A percentile compares a stretch with the other conserved stretches of the same genome.
phyloP scores from a whole-genome alignment of 2,329 filamentous ascomycete species.

The Fusarium hostae region DNA sequence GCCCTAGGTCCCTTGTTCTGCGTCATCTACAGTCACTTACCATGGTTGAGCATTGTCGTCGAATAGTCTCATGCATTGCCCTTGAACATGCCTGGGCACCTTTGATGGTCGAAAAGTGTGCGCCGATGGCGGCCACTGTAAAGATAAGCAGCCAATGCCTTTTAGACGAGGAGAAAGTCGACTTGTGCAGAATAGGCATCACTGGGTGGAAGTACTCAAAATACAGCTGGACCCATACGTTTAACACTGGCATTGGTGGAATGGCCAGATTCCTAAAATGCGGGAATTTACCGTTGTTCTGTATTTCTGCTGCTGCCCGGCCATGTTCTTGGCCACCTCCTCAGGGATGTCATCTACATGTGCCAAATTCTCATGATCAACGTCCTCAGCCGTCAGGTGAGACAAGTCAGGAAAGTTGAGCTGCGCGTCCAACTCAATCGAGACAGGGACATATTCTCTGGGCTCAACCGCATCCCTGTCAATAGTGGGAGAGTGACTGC shows the following conservation, averaged over 20 bases:
- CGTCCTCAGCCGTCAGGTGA: neutral
- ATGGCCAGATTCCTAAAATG: conserved; percentile 5
- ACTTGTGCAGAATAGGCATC: conserved; percentile 2
- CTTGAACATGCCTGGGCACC: neutral
- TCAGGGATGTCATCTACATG: neutral
- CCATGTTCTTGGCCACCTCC: neutral
- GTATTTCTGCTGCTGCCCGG: neutral
- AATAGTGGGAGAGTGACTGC: neutral
- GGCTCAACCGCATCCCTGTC: conserved; percentile 7
- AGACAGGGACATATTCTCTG: neutral
- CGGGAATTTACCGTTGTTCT: neutral
- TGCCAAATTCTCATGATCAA: conserved; percentile 5
- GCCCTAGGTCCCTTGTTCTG: neutral
- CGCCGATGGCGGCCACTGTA: neutral
- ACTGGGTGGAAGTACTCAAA: conserved; percentile 12
- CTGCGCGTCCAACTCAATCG: conserved; percentile 5
- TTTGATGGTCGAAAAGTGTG: conserved; percentile 1
- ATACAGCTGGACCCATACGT: conserved; percentile 1
- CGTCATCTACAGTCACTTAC: neutral
- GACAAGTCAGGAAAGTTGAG: neutral
- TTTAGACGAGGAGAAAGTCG: neutral
- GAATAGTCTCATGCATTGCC: conserved; percentile 6
- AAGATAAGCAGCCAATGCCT: conserved; percentile 9
- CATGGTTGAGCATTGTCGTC: neutral
- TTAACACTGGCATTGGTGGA: neutral